Percentiles rank a stretch among this genome's conserved stretches.
phyloP scores from a whole-genome alignment of 257 asterid genomes.

The Datura wrightii region DNA sequence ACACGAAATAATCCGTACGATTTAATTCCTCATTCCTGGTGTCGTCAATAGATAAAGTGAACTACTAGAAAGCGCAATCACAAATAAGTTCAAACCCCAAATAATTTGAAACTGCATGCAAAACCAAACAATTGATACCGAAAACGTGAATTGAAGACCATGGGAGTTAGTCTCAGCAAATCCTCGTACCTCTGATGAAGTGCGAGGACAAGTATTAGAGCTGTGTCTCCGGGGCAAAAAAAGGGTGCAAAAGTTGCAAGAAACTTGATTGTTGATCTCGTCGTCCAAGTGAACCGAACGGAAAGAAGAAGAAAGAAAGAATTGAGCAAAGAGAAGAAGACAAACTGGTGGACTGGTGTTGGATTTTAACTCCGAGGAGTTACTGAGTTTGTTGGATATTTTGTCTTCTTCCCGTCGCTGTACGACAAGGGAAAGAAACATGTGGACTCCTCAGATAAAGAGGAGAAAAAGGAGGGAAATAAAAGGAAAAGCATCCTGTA shows the following conservation, averaged over 20 bases:
- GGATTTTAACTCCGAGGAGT: not conserved
- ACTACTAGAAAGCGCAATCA: not conserved
- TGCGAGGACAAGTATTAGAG: not conserved
- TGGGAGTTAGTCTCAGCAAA: not conserved
- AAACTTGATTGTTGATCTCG: not conserved
- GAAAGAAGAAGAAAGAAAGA: not conserved
- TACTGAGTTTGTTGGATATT: constrained; percentile 22
- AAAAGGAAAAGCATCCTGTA: not conserved
- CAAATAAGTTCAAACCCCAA: not conserved
- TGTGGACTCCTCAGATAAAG: not conserved
- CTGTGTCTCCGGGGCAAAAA: not conserved
- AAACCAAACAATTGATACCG: not conserved
- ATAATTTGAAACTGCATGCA: not conserved
- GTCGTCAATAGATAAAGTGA: not conserved
- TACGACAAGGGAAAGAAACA: not conserved
- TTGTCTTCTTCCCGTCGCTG: not conserved
- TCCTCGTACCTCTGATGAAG: not conserved
- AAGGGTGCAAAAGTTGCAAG: not conserved
- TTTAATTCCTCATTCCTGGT: not conserved
- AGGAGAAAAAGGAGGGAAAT: not conserved
- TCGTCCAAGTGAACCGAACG: constrained; percentile 17
- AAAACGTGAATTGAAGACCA: not conserved
- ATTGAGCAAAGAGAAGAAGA: not conserved
- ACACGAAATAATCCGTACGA: not conserved
- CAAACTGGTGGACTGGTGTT: not conserved